Percentiles rank a stretch among this genome's conserved stretches.
These are phyloP conservation scores for Pseudocercospora ulei DNA, from an alignment of 2,329 filamentous ascomycete species.

Conservation along the genomic window DNA sequence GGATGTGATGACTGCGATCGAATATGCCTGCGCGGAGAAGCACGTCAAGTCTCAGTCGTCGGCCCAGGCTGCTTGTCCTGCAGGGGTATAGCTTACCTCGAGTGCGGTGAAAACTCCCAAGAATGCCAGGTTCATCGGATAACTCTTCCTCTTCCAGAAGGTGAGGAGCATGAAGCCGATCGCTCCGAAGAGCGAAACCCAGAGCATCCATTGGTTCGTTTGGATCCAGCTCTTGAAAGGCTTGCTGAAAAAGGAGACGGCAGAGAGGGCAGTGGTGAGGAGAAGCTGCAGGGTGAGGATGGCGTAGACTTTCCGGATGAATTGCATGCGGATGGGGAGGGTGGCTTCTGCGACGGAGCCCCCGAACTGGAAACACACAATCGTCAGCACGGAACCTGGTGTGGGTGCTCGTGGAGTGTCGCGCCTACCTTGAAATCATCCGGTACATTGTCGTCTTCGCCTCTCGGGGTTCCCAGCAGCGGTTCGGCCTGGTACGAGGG, in stretches of 20 bases:
- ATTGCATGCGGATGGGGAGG: slow-evolving; percentile 83
- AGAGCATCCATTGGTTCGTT: slow-evolving; percentile 70
- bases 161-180: slow-evolving; percentile 78
- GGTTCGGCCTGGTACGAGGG: slow-evolving; percentile 65
- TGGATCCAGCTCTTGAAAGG: slow-evolving; percentile 83
- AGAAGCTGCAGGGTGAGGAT: slow-evolving; percentile 94
- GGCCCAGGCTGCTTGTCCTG: background rate
- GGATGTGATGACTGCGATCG: slow-evolving; percentile 81
- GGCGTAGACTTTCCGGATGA: slow-evolving; percentile 72
- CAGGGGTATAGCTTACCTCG: slow-evolving; percentile 42
- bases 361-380: slow-evolving; percentile 56
- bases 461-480: slow-evolving; percentile 56
- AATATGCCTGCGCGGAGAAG: slow-evolving; percentile 64
- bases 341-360: slow-evolving; percentile 88
- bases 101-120: slow-evolving; percentile 78
- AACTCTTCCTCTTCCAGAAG: slow-evolving; percentile 63
- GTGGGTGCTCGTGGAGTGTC: background rate
- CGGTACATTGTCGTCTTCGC: slow-evolving; percentile 80
- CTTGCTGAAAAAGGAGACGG: slow-evolving; percentile 72
- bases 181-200: slow-evolving; percentile 72
- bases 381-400: background rate
- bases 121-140: slow-evolving; percentile 84
- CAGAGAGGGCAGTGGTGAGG: slow-evolving; percentile 68
- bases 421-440: slow-evolving; percentile 81
- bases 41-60: slow-evolving; percentile 2